These are phyloP conservation scores for Solanum appendiculatum DNA, from an alignment of 257 asterid genomes.

Conservation along the genomic window DNA sequence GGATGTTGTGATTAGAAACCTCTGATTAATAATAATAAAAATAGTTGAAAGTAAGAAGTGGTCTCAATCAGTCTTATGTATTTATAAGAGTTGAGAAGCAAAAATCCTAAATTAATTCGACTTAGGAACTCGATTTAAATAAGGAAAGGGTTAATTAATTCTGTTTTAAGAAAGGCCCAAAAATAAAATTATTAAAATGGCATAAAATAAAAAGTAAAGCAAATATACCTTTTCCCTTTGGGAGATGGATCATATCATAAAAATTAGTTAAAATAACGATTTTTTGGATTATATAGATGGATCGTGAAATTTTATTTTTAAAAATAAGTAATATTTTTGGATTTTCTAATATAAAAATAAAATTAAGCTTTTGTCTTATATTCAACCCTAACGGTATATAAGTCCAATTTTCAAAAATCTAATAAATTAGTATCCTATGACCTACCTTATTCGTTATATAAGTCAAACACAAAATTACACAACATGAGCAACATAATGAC, in stretches of 20 bases:
- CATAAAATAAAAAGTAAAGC: no score
- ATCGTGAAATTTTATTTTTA: not conserved
- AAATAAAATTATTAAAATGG: not conserved
- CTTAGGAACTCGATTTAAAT: not conserved
- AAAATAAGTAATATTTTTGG: no score
- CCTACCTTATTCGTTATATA: no score
- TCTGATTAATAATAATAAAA: not conserved
- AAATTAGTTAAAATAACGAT: not conserved
- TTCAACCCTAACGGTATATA: no score
- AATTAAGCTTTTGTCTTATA: no score
- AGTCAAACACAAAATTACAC: no score
- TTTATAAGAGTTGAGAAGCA: not conserved
- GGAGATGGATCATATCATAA: not conserved
- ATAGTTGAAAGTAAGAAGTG: not conserved
- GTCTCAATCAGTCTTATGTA: not conserved
- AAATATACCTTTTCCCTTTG: not conserved
- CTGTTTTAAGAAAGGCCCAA: not conserved
- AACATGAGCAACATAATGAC: no score
- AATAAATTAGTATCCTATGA: no score
- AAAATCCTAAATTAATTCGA: not conserved
- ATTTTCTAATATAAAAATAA: no score
- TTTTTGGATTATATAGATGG: not conserved
- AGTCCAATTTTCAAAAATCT: no score
- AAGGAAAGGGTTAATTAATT: not conserved
- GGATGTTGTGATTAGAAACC: not conserved